A percentile compares a stretch with the other conserved stretches of the same genome.
These are phyloP conservation scores for Amylostereum areolatum DNA, from an alignment of 1,284 basidiomycete species.

Conservation along the genomic window DNA sequence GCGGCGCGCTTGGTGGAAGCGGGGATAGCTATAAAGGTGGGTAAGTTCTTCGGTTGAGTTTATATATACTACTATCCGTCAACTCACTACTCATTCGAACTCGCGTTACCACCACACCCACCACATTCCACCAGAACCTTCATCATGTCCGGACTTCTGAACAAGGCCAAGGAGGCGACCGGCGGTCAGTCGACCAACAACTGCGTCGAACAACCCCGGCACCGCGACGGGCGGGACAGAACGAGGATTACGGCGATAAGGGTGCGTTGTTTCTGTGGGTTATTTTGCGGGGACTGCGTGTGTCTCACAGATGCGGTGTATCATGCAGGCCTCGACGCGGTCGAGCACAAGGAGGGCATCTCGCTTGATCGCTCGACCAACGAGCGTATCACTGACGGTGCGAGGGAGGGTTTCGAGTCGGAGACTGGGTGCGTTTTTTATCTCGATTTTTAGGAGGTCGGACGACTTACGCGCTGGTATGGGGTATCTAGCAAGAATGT, in stretches of 20 bases:
- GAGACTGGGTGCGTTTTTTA: neutral
- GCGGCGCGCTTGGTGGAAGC: no score
- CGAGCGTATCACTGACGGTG: conserved; percentile 1
- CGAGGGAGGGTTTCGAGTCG: neutral
- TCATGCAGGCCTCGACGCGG: neutral
- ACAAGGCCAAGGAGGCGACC: neutral
- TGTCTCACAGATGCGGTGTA: neutral
- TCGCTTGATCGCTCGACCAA: neutral
- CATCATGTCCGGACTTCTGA: neutral
- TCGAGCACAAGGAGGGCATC: neutral
- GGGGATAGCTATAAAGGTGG: no score
- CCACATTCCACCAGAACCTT: no score
- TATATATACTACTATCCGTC: no score
- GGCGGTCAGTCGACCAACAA: neutral
- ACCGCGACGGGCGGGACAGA: neutral
- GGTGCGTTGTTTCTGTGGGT: neutral
- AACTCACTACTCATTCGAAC: no score
- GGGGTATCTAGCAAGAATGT: neutral
- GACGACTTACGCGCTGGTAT: neutral
- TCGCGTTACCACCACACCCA: no score
- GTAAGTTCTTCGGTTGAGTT: no score
- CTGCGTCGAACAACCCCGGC: neutral
- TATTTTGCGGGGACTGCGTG: neutral
- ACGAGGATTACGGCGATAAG: conserved; percentile 1
- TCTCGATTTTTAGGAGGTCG: no score